phyloP scores from a whole-genome alignment of 805 yeast species.

The Metschnikowia anglica region DNA sequence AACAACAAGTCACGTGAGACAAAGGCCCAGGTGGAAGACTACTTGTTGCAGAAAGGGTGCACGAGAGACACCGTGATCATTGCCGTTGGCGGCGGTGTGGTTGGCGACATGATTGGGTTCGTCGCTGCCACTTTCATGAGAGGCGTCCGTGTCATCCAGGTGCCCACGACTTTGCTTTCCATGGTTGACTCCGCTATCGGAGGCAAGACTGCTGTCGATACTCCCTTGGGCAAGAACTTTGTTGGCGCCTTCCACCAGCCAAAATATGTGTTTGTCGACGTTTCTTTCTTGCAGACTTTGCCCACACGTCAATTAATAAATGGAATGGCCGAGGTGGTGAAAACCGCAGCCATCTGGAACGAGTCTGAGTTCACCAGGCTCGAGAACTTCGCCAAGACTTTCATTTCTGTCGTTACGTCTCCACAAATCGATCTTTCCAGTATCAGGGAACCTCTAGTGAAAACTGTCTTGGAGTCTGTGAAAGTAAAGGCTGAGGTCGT shows the following conservation, averaged over 20 bases:
- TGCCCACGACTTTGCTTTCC: slow-evolving; percentile 89
- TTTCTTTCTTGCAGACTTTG: slow-evolving; percentile 79
- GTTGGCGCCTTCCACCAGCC: slow-evolving; percentile 99
- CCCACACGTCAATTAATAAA: slow-evolving; percentile 94
- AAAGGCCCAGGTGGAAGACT: slow-evolving; percentile 92
- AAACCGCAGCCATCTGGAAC: slow-evolving; percentile 98
- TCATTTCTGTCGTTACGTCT: slow-evolving; percentile 61
- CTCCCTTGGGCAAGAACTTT: slow-evolving; percentile 93
- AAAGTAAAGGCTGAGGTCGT: slow-evolving; percentile 93
- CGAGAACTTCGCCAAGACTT: slow-evolving; percentile 69
- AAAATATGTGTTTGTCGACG: slow-evolving; percentile 79
- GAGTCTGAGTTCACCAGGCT: slow-evolving; percentile 82
- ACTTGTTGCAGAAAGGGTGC: slow-evolving; percentile 75
- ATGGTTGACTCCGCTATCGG: slow-evolving; percentile 99
- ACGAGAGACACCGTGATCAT: slow-evolving; percentile 93
- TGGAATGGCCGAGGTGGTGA: slow-evolving; percentile 97
- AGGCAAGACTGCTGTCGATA: slow-evolving; percentile 97
- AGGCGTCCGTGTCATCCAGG: slow-evolving; percentile 90
- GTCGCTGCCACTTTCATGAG: slow-evolving; percentile 99
- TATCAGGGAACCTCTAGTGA: slow-evolving; percentile 71
- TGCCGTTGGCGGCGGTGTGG: slow-evolving; percentile 98
- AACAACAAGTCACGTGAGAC: slow-evolving; percentile 83
- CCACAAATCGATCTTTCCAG: slow-evolving; percentile 52
- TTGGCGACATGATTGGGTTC: slow-evolving; percentile 98
- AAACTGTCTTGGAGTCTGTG: slow-evolving; percentile 81